Evolutionary conservation across 371 early-diverging fungal species (phyloP).

Genomic region (Phascolomyces articulosus): DNA sequence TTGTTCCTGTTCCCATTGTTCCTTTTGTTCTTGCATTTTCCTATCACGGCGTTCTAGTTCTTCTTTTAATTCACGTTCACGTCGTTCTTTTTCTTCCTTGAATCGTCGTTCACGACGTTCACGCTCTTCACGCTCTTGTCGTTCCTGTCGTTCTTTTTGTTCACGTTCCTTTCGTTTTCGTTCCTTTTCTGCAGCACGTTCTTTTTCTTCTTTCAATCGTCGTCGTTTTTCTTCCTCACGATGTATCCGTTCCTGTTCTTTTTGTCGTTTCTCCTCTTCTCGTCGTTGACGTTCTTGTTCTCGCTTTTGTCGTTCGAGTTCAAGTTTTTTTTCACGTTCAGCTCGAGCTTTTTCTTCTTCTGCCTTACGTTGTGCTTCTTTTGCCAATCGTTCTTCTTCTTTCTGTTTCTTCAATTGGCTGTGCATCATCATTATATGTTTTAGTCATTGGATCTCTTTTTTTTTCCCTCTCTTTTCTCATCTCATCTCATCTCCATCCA

Average conservation of each 20-base stretch:
- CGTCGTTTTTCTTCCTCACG: slow-evolving; percentile 60
- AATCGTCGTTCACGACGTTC: slow-evolving; percentile 33
- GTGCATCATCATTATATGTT: not conserved
- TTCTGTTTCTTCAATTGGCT: slow-evolving; percentile 32
- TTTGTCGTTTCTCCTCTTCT: slow-evolving; percentile 50
- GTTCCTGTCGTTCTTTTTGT: slow-evolving; percentile 26
- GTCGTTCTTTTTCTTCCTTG: slow-evolving; percentile 41
- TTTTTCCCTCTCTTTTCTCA: too few relatives aligned
- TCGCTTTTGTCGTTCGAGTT: slow-evolving; percentile 26
- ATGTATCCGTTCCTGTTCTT: slow-evolving; percentile 51
- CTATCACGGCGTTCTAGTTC: slow-evolving; percentile 33
- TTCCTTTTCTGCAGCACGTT: slow-evolving; percentile 57
- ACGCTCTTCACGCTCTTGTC: slow-evolving; percentile 33
- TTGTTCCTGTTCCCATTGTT: slow-evolving; percentile 22
- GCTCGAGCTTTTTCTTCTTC: slow-evolving; percentile 25
- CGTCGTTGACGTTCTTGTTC: slow-evolving; percentile 29
- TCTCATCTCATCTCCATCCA: too few relatives aligned
- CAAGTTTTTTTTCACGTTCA: slow-evolving; percentile 5
- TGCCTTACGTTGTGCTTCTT: slow-evolving; percentile 30
- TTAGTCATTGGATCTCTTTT: not conserved
- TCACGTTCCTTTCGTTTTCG: slow-evolving; percentile 47
- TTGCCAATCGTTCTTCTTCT: slow-evolving; percentile 33
- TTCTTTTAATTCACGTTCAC: slow-evolving; percentile 20
- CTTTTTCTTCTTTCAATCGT: slow-evolving; percentile 59
- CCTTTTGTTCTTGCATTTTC: slow-evolving; percentile 29